Evolutionary conservation across 768 basidiomycete species (phyloP).

Genomic region (Dentipellis sp.): DNA sequence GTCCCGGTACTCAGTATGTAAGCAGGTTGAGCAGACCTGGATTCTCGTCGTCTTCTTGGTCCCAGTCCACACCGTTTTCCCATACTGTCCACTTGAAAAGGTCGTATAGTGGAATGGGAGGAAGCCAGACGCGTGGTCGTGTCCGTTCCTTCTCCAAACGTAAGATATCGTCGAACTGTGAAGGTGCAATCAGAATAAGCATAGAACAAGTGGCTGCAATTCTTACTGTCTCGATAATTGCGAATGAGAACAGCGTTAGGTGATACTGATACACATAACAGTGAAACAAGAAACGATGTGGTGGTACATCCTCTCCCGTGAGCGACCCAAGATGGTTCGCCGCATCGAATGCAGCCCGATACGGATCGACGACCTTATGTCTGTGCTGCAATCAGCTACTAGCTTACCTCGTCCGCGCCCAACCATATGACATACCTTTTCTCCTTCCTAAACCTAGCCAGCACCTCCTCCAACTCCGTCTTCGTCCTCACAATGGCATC

Average conservation of each 20-base stretch:
- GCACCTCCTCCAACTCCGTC: constrained; percentile 23
- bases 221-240: constrained; percentile 28
- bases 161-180: constrained; percentile 49
- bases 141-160: constrained; percentile 40
- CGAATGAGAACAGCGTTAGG: constrained; percentile 28
- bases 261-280: constrained; percentile 66
- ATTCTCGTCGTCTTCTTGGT: constrained; percentile 58
- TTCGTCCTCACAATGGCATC: constrained; percentile 29
- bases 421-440: constrained; percentile 32
- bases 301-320: constrained; percentile 32
- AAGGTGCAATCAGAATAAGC: not conserved
- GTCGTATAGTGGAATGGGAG: constrained; percentile 25
- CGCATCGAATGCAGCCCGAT: constrained; percentile 39
- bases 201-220: not conserved
- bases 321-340: constrained; percentile 17
- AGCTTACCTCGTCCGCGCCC: not conserved
- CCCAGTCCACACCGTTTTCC: constrained; percentile 34
- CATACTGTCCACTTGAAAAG: constrained; percentile 36
- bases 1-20: not conserved
- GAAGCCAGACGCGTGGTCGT: constrained; percentile 47
- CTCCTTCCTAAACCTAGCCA: constrained; percentile 40
- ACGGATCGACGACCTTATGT: constrained; percentile 51
- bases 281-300: constrained; percentile 64
- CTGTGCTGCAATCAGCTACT: constrained; percentile 15
- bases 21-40: constrained; percentile 29